phyloP scores from a whole-genome alignment of 176 grass and related monocot genomes.

The Triticum urartu region DNA sequence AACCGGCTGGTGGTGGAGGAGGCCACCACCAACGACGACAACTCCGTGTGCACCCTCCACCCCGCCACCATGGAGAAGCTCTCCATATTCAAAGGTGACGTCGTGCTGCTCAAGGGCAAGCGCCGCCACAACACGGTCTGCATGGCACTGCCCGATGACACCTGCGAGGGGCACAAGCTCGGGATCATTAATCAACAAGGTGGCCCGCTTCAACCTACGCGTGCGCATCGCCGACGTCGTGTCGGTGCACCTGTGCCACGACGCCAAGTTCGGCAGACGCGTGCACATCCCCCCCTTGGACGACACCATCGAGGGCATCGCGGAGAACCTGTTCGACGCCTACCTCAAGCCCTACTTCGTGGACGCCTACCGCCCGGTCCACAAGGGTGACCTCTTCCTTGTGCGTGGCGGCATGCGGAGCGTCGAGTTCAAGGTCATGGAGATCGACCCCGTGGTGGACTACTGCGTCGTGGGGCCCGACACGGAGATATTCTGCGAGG shows the following conservation, averaged over 20 bases:
- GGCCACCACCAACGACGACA: conserved; percentile 35
- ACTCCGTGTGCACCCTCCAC: conserved; percentile 43
- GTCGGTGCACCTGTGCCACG: conserved; percentile 55
- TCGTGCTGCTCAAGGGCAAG: conserved; percentile 67
- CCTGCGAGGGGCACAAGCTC: conserved; percentile 46
- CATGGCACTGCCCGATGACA: conserved; percentile 40
- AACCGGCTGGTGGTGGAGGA: conserved; percentile 65
- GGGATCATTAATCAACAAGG: conserved; percentile 36
- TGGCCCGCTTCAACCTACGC: conserved; percentile 48
- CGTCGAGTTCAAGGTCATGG: conserved; percentile 58
- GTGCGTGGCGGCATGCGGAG: conserved; percentile 54
- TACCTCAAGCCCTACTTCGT: conserved; percentile 62
- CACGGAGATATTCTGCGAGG: conserved; percentile 54
- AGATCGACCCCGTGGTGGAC: conserved; percentile 38
- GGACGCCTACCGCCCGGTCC: conserved; percentile 49
- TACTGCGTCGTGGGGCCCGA: conserved; percentile 41
- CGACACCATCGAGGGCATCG: conserved; percentile 55
- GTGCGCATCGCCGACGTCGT: conserved; percentile 60
- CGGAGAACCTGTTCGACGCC: conserved; percentile 50
- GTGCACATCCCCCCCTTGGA: conserved; percentile 58
- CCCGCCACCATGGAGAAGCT: conserved; percentile 60
- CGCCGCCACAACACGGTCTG: conserved; percentile 57
- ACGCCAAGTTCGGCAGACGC: conserved; percentile 40
- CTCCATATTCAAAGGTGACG: conserved; percentile 46
- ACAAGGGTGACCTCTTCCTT: conserved; percentile 63